Base-by-base conservation (phyloP, 257 asterid genomes). In the Anisodus acutangulus region DNA sequence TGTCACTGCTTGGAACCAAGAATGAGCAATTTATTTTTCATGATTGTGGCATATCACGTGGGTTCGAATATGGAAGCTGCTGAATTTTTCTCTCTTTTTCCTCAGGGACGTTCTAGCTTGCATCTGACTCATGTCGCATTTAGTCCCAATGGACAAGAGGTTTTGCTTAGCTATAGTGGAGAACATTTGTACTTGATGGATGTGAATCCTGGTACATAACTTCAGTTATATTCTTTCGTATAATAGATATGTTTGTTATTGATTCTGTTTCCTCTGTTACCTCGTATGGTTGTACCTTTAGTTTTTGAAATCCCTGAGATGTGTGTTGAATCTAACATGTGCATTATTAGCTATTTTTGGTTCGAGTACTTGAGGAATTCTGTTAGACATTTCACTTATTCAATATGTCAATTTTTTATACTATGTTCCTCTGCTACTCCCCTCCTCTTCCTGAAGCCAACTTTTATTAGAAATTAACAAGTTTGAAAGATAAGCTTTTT, bases 171-270 rank as follows among this genome's bases (percentile, higher is more conserved):
- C 89, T 97, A 97, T 79, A 93, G 98, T 16, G 99, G 98, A 87
- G 98, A 97, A 90, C 97, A 95, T 85, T 98, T 91, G 49, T 97
- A 95, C 91, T 89, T 97, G 86, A 97, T 97, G 98, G 97, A 95
- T 90, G 92, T 89, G 74, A 92, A 93, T 89, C 88, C 87, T 5
- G 95, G 98, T 95, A 91, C 43, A 88, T 82, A 39, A 63, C 80
- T 82, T 58, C 3, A n/a, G 22, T 31, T 31, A 7, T 10, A 22
- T 26, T 54, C 57, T 58, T 35, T 39, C 41, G 62, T 84, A 31
- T 68, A 39, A 55, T 74, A 51, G 45, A 35, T 67, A 9, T 19
- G 39, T 45, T 71, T 78, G n/a, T 39, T 26, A 22, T 74, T 15
- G 81, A 43, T 76, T 31, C 9, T 8, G 62, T 53, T 13, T 80